Percentiles rank a stretch among this genome's conserved stretches.
Evolutionary conservation across 257 asterid genomes (phyloP).

Genomic region (Solanum ossicruentum): DNA sequence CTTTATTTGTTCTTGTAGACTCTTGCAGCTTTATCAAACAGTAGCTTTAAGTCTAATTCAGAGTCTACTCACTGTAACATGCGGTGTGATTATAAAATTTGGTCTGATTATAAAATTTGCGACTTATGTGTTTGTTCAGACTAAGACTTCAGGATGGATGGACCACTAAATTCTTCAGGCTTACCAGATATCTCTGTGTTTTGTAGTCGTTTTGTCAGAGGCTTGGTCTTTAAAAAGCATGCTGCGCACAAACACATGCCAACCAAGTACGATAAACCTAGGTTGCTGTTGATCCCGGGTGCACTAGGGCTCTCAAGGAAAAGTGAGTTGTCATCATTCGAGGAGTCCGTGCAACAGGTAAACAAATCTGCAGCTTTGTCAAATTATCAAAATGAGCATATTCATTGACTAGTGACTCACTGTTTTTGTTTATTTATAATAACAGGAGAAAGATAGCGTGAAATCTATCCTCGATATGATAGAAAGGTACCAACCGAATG

Average conservation of each 20-base stretch:
- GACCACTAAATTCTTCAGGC: not conserved
- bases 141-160: not conserved
- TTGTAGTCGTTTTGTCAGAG: constrained; percentile 63
- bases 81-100: not conserved
- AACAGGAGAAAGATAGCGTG: constrained; percentile 60
- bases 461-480: constrained; percentile 62
- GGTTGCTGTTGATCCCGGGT: constrained; percentile 66
- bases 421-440: not conserved
- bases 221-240: constrained; percentile 82
- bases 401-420: not conserved
- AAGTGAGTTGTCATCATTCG: constrained; percentile 62
- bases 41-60: not conserved
- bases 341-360: constrained; percentile 78
- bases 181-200: not conserved
- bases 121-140: not conserved
- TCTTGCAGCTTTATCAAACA: not conserved
- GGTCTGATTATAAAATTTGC: not conserved
- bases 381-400: not conserved
- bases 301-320: constrained; percentile 61
- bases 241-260: constrained; percentile 98
- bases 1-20: not conserved
- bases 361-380: not conserved
- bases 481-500: constrained; percentile 76
- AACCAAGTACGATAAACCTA: constrained; percentile 60
- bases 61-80: not conserved